A percentile compares a stretch with the other conserved stretches of the same genome.
Evolutionary conservation across 2,329 filamentous ascomycete species (phyloP).

Genomic region (Samsoniella hepiali): DNA sequence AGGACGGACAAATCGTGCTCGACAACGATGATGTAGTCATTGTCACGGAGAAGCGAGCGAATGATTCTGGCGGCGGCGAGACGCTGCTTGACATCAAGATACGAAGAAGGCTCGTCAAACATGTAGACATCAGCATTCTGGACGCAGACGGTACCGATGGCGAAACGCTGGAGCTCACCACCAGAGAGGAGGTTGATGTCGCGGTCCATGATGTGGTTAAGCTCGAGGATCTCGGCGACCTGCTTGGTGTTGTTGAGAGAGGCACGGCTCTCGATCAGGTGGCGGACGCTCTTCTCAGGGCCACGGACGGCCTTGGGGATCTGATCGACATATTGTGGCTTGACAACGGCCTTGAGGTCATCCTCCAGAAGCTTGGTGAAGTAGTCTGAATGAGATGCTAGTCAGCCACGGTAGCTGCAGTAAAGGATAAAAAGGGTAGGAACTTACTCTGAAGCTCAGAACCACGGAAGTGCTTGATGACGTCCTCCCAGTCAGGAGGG

Average conservation of each 20-base stretch:
- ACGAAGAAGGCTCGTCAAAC: conserved; percentile 99
- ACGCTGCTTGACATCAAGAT: conserved; percentile 99
- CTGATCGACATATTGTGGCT: conserved; percentile 99
- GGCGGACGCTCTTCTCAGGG: conserved; percentile 73
- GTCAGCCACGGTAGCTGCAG: background rate
- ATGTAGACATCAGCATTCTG: conserved; percentile 98
- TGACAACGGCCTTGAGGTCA: conserved; percentile 94
- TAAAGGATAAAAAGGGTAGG: background rate
- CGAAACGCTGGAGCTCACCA: conserved; percentile 97
- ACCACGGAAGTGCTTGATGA: conserved; percentile 96
- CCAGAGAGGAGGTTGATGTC: conserved; percentile 88
- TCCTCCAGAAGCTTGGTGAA: conserved; percentile 98
- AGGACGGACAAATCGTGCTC: conserved; percentile 99
- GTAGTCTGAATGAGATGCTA: conserved; percentile 61
- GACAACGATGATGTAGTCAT: conserved; percentile 97
- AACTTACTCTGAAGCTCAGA: conserved; percentile 90
- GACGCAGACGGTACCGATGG: conserved; percentile 92
- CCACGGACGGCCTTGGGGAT: conserved; percentile 89
- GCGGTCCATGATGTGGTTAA: conserved; percentile 86
- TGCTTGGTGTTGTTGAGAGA: conserved; percentile 78
- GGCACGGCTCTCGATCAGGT: conserved; percentile 71
- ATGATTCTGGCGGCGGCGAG: conserved; percentile 89
- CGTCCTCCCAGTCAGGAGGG: conserved; percentile 98
- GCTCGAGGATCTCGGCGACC: conserved; percentile 79
- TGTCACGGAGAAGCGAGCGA: conserved; percentile 78